These are phyloP conservation scores for Debaryomyces nepalensis DNA, from an alignment of 1,139 yeast species.

Conservation along the genomic window DNA sequence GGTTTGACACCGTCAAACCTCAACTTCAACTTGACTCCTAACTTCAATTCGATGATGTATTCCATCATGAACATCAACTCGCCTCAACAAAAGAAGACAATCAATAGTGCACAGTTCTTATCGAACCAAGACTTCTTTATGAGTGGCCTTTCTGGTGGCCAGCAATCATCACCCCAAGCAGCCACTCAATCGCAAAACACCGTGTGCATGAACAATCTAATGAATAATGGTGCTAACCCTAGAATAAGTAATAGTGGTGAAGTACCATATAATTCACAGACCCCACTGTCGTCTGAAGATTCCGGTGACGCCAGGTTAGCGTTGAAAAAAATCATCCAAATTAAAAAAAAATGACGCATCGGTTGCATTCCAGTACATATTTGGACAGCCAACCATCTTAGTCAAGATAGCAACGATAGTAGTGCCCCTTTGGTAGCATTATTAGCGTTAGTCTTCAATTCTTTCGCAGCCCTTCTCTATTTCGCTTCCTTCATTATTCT, in stretches of 20 bases:
- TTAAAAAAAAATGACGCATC: conserved; percentile 30
- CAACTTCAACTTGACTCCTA: conserved; percentile 47
- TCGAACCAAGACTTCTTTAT: conserved; percentile 39
- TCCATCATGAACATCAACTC: conserved; percentile 43
- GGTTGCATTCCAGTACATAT: no score
- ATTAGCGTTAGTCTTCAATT: no score
- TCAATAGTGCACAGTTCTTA: conserved; percentile 28
- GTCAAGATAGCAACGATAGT: no score
- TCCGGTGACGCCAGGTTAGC: conserved; percentile 49
- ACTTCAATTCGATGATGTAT: conserved; percentile 49
- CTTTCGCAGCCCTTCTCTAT: conserved; percentile 8
- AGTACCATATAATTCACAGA: conserved; percentile 8
- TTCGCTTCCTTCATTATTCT: background rate
- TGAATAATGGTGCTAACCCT: conserved; percentile 19
- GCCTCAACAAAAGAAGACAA: conserved; percentile 33
- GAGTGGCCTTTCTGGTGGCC: conserved; percentile 16
- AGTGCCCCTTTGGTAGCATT: no score
- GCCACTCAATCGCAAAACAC: conserved; percentile 17
- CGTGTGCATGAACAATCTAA: conserved; percentile 27
- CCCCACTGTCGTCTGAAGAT: conserved; percentile 28
- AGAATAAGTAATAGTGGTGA: conserved; percentile 1
- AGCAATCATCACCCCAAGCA: conserved; percentile 8
- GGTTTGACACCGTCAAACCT: conserved; percentile 40
- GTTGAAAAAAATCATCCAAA: conserved; percentile 44
- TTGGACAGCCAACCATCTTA: no score